These are phyloP conservation scores for Afroboletus lepidellus DNA, from an alignment of 1,284 basidiomycete species.

Conservation along the genomic window DNA sequence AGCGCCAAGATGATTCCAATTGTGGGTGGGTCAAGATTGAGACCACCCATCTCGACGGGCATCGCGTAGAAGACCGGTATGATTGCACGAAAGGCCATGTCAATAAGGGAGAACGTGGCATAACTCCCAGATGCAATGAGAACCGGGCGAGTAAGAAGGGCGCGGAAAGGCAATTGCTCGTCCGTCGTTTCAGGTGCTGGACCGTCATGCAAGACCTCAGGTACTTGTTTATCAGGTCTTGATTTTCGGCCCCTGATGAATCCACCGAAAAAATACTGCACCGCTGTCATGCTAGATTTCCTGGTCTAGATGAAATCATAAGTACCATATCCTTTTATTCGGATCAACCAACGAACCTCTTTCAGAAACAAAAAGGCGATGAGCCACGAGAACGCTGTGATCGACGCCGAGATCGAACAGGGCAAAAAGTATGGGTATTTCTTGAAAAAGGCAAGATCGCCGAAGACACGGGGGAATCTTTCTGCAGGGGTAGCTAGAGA, in stretches of 20 bases:
- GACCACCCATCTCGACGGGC: conserved; percentile 43
- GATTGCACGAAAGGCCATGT: conserved; percentile 40
- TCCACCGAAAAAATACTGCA: conserved; percentile 24
- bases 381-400: conserved; percentile 47
- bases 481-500: conserved; percentile 56
- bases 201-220: neutral
- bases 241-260: neutral
- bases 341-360: conserved; percentile 47
- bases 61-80: conserved; percentile 46
- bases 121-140: conserved; percentile 44
- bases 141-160: conserved; percentile 38
- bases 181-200: conserved; percentile 1
- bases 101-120: conserved; percentile 38
- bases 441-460: conserved; percentile 47
- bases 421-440: conserved; percentile 69
- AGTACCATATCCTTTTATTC: neutral
- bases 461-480: conserved; percentile 55
- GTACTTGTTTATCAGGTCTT: neutral
- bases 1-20: conserved; percentile 42
- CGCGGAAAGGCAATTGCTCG: conserved; percentile 35
- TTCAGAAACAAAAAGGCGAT: conserved; percentile 49
- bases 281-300: conserved; percentile 10
- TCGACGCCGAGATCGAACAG: conserved; percentile 50
- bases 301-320: conserved; percentile 18
- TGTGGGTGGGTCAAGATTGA: conserved; percentile 38